A percentile compares a stretch with the other conserved stretches of the same genome.
Evolutionary conservation across 352 stramenopile genomes (phyloP).

Genomic region (Phytopythium kandeliae): DNA sequence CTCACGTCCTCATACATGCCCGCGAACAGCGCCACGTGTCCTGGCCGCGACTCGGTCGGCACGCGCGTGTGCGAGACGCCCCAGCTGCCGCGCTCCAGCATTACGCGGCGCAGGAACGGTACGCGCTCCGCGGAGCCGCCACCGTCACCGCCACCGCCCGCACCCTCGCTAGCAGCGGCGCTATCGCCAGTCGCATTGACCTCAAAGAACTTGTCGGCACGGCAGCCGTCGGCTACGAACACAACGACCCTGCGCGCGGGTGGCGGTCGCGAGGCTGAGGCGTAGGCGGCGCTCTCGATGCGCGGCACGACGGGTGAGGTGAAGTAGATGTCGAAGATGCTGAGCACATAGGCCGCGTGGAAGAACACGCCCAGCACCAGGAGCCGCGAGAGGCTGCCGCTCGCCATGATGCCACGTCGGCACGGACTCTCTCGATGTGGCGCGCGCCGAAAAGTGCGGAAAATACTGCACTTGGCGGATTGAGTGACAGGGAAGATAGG

Average conservation of each 20-base stretch:
- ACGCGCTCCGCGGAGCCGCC: constrained; percentile 30
- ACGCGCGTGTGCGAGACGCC: constrained; percentile 85
- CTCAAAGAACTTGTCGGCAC: constrained; percentile 84
- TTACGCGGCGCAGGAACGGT: constrained; percentile 58
- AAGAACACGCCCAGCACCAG: constrained; percentile 73
- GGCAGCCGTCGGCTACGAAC: constrained; percentile 80
- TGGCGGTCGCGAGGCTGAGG: constrained; percentile 14
- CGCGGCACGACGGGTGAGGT: constrained; percentile 72
- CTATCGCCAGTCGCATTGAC: constrained; percentile 19
- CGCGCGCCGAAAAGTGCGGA: too few relatives aligned
- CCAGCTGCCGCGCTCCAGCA: constrained; percentile 52
- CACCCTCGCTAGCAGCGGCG: too few relatives aligned
- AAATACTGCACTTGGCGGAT: too few relatives aligned
- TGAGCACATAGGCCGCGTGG: constrained; percentile 81
- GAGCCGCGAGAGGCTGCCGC: constrained; percentile 21
- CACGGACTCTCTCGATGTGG: too few relatives aligned
- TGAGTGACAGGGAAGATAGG: too few relatives aligned
- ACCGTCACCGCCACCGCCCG: too few relatives aligned
- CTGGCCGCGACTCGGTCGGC: constrained; percentile 78
- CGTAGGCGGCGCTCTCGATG: constrained; percentile 46
- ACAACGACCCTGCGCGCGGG: constrained; percentile 67
- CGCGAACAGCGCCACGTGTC: constrained; percentile 81
- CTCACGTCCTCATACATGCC: constrained; percentile 88
- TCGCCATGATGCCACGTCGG: neutral
- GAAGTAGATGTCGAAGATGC: constrained; percentile 91